phyloP scores from a whole-genome alignment of 1,284 basidiomycete genomes.

The Heterobasidion irregulare region DNA sequence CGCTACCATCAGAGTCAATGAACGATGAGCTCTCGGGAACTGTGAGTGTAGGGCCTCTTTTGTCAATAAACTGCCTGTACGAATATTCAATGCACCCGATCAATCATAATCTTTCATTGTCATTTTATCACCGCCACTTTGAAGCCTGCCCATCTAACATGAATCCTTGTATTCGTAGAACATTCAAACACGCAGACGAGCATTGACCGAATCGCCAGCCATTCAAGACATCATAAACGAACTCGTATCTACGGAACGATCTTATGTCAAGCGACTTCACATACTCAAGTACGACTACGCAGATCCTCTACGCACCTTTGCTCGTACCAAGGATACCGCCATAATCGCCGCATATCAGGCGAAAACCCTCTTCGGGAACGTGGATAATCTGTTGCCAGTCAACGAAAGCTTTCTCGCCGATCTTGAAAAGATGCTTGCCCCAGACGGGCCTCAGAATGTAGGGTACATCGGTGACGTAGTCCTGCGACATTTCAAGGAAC shows the following conservation, averaged over 20 bases:
- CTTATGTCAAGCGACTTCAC: constrained; percentile 68
- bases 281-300: constrained; percentile 81
- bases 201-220: constrained; percentile 52
- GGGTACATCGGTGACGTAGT: constrained; percentile 81
- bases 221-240: constrained; percentile 68
- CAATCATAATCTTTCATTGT: background rate
- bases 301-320: constrained; percentile 81
- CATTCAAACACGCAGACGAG: constrained; percentile 40
- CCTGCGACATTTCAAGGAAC: constrained; percentile 75
- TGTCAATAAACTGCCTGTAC: background rate
- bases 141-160: background rate
- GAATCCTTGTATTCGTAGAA: constrained; percentile 24
- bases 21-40: constrained; percentile 22
- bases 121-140: too few species aligned
- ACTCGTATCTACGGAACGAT: constrained; percentile 69
- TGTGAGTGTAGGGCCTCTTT: constrained; percentile 28
- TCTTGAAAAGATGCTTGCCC: constrained; percentile 67
- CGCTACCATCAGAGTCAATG: constrained; percentile 30
- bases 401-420: constrained; percentile 84
- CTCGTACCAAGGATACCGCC: constrained; percentile 75
- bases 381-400: constrained; percentile 82
- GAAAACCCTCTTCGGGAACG: constrained; percentile 89
- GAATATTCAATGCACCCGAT: background rate
- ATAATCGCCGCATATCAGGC: constrained; percentile 89
- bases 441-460: constrained; percentile 46